Evolutionary conservation across 1,139 yeast genomes (phyloP).

Genomic region (Spathaspora sp.): DNA sequence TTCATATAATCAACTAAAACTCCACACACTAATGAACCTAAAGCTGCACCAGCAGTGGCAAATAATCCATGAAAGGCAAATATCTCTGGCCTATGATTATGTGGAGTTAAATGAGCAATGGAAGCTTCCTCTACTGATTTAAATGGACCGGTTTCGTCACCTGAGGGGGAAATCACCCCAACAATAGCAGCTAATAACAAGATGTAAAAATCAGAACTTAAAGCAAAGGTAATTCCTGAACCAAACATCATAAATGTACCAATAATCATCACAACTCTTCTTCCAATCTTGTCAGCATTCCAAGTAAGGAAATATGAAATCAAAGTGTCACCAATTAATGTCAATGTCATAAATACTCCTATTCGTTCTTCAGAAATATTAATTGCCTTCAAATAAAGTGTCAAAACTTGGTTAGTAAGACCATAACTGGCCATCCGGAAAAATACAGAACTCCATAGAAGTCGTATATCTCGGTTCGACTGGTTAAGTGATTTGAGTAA

Average conservation of each 20-base stretch:
- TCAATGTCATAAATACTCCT: slow-evolving; percentile 82
- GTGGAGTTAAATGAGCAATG: slow-evolving; percentile 76
- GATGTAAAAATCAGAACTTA: slow-evolving; percentile 45
- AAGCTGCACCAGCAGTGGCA: slow-evolving; percentile 72
- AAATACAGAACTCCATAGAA: slow-evolving; percentile 71
- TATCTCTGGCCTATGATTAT: slow-evolving; percentile 65
- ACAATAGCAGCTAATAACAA: slow-evolving; percentile 58
- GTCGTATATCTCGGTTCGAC: slow-evolving; percentile 52
- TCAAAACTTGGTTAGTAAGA: slow-evolving; percentile 75
- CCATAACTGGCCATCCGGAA: slow-evolving; percentile 79
- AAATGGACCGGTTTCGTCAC: slow-evolving; percentile 93
- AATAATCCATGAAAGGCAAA: slow-evolving; percentile 71
- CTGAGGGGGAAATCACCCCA: slow-evolving; percentile 82
- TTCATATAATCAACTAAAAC: slow-evolving; percentile 47
- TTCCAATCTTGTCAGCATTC: slow-evolving; percentile 76
- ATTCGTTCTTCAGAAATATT: slow-evolving; percentile 57
- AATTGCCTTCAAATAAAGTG: slow-evolving; percentile 61
- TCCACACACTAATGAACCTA: slow-evolving; percentile 73
- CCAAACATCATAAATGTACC: slow-evolving; percentile 72
- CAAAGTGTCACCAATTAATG: slow-evolving; percentile 75
- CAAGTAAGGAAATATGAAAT: slow-evolving; percentile 73
- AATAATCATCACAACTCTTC: slow-evolving; percentile 60
- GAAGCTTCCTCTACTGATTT: slow-evolving; percentile 86
- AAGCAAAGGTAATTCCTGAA: slow-evolving; percentile 67
- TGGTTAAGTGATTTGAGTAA: slow-evolving; percentile 23